These are phyloP conservation scores for Teunomyces gatunensis DNA, from an alignment of 805 yeast species.

Conservation along the genomic window DNA sequence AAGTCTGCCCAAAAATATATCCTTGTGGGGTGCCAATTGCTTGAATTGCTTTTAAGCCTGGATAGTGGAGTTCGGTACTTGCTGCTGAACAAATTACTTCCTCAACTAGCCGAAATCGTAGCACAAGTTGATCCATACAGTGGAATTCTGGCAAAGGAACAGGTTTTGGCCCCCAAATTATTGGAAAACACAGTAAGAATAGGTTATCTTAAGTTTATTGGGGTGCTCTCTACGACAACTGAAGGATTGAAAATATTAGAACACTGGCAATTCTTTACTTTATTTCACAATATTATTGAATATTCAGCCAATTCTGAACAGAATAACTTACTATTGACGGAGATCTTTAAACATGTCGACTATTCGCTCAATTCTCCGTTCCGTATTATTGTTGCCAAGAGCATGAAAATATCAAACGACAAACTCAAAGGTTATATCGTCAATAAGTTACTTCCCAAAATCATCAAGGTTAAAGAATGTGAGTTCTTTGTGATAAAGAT, in stretches of 20 bases:
- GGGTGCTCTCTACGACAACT: conserved; percentile 57
- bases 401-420: conserved; percentile 54
- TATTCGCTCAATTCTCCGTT: conserved; percentile 62
- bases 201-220: conserved; percentile 80
- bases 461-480: conserved; percentile 35
- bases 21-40: conserved; percentile 70
- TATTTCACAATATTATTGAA: conserved; percentile 68
- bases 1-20: conserved; percentile 57
- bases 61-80: conserved; percentile 67
- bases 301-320: conserved; percentile 29
- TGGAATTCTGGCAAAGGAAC: conserved; percentile 70
- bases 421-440: conserved; percentile 59
- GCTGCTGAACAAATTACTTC: conserved; percentile 69
- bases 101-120: conserved; percentile 86
- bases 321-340: conserved; percentile 50
- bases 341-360: conserved; percentile 61
- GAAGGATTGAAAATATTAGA: conserved; percentile 70
- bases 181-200: conserved; percentile 62
- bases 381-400: conserved; percentile 62
- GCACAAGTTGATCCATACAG: conserved; percentile 81
- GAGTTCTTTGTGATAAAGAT: conserved; percentile 50
- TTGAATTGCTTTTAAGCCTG: conserved; percentile 60
- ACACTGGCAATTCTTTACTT: conserved; percentile 82
- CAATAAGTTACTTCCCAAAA: conserved; percentile 41
- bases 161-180: conserved; percentile 62